phyloP scores from a whole-genome alignment of 2,329 filamentous ascomycete genomes.

The Neofusicoccum cordaticola region DNA sequence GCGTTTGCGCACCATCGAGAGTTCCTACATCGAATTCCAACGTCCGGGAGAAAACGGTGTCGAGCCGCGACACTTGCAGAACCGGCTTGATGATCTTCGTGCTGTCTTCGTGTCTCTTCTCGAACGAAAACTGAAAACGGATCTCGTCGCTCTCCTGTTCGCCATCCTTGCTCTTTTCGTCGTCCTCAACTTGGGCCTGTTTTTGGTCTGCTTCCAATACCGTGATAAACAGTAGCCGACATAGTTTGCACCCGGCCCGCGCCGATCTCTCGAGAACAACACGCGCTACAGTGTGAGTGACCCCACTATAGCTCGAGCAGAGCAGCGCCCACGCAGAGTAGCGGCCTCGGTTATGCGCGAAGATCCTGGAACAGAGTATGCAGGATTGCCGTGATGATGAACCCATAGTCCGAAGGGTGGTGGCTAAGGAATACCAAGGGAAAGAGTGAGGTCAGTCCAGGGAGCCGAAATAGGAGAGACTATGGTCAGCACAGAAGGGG shows the following conservation, averaged over 20 bases:
- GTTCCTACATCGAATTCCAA: conserved; percentile 8
- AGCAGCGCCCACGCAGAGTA: conserved; percentile 3
- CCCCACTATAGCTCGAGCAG: conserved; percentile 4
- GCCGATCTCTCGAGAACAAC: conserved; percentile 2
- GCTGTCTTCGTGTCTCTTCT: background rate
- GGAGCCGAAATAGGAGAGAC: conserved; percentile 1
- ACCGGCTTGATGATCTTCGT: background rate
- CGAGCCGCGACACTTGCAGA: background rate
- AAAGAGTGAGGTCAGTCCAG: background rate
- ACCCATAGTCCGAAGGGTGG: background rate
- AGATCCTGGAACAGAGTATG: background rate
- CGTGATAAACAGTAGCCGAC: background rate
- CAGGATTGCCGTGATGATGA: background rate
- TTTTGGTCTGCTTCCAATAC: background rate
- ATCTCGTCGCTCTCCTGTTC: background rate
- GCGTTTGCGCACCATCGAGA: background rate
- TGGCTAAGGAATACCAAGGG: background rate
- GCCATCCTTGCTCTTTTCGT: background rate
- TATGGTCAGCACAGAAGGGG: background rate
- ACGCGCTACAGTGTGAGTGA: background rate
- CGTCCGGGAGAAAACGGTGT: conserved; percentile 5
- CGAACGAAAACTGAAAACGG: background rate
- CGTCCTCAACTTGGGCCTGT: background rate
- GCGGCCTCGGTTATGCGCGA: background rate
- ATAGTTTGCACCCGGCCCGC: conserved; percentile 11